Conservation (phyloP, 1,139 yeast species). For the Candida sp. region DNA sequence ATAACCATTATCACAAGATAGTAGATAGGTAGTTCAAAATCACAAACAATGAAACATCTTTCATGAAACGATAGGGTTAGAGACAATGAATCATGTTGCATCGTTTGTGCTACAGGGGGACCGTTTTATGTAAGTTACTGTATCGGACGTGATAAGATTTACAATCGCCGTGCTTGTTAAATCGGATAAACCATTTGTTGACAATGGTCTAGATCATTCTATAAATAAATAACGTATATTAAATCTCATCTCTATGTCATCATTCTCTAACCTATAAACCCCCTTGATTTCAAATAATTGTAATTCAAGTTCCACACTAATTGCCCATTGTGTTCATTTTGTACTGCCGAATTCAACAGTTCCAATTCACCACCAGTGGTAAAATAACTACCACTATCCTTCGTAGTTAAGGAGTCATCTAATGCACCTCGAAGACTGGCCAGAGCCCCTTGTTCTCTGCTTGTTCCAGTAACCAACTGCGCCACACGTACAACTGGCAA, state of each 20-base stretch:
- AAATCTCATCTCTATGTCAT: not conserved
- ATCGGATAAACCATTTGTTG: no score
- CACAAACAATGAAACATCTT: no score
- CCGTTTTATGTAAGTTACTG: no score
- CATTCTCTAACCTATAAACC: constrained; percentile 6
- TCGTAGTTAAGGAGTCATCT: constrained; percentile 21
- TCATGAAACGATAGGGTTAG: no score
- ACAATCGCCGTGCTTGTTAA: no score
- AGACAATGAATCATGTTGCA: no score
- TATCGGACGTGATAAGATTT: no score
- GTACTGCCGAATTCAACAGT: constrained; percentile 18
- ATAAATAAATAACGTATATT: no score
- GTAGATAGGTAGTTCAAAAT: no score
- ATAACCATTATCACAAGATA: no score
- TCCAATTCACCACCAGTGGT: constrained; percentile 33
- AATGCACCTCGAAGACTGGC: constrained; percentile 33
- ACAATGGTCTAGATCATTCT: no score
- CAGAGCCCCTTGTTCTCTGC: constrained; percentile 32
- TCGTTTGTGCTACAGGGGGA: no score
- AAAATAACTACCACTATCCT: constrained; percentile 31
- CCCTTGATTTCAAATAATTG: constrained; percentile 18
- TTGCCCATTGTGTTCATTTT: constrained; percentile 18
- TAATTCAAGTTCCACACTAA: constrained; percentile 25
- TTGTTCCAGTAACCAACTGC: constrained; percentile 40
- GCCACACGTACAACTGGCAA: constrained; percentile 31